phyloP scores from a whole-genome alignment of 1,284 basidiomycete genomes.

The Puccinia horiana region DNA sequence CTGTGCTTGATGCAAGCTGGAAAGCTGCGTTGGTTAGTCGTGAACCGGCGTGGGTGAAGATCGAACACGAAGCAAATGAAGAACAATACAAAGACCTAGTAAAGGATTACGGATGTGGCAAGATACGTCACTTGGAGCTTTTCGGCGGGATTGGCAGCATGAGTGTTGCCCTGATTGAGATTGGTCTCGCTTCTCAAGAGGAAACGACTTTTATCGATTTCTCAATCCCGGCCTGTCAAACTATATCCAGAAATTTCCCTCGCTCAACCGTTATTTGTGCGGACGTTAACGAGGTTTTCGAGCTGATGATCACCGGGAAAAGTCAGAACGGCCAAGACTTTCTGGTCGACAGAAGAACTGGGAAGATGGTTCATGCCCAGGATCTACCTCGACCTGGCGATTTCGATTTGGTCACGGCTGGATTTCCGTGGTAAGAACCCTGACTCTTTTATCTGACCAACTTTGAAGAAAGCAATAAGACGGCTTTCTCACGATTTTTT shows the following conservation, averaged over 20 bases:
- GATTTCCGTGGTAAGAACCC: conserved; percentile 35
- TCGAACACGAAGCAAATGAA: neutral
- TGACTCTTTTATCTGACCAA: neutral
- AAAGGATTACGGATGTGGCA: conserved; percentile 14
- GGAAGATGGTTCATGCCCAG: neutral
- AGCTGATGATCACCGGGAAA: conserved; percentile 14
- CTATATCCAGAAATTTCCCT: conserved; percentile 25
- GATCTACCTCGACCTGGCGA: conserved; percentile 24
- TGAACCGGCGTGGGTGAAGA: conserved; percentile 30
- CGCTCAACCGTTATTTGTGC: conserved; percentile 26
- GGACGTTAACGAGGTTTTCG: conserved; percentile 33
- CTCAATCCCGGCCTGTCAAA: conserved; percentile 31
- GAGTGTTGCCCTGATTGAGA: conserved; percentile 20
- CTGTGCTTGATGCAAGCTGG: neutral
- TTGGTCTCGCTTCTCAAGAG: neutral
- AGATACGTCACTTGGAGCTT: conserved; percentile 25
- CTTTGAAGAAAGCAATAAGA: neutral
- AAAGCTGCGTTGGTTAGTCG: neutral
- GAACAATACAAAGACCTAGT: conserved; percentile 11
- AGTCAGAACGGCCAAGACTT: neutral
- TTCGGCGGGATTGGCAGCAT: conserved; percentile 44
- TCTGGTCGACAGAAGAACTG: conserved; percentile 35
- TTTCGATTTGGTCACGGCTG: conserved; percentile 43
- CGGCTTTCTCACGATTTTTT: neutral
- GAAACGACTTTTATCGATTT: conserved; percentile 35